Conservation (phyloP, 768 basidiomycete species). For the Russula lepida region DNA sequence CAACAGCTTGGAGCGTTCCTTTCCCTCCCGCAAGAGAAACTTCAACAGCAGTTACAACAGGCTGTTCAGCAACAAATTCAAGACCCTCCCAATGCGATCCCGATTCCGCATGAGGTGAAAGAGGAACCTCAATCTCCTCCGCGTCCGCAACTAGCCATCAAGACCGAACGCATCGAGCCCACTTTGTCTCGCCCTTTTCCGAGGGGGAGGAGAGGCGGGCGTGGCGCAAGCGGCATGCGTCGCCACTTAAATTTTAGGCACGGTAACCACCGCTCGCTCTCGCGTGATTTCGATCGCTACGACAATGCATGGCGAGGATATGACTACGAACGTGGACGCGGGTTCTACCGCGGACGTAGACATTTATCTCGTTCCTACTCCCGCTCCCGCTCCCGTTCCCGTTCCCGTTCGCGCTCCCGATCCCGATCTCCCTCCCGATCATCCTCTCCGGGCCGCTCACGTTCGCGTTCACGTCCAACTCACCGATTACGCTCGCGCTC, state of each 20-base stretch:
- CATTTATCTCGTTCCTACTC: neutral
- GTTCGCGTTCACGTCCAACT: neutral
- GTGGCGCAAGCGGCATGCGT: neutral
- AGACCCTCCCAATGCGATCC: neutral
- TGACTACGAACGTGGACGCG: neutral
- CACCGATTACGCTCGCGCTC: neutral
- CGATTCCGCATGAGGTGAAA: neutral
- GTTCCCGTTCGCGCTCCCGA: neutral
- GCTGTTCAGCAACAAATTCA: neutral
- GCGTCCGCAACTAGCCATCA: neutral
- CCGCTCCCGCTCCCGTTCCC: neutral
- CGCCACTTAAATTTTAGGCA: neutral
- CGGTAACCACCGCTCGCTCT: neutral
- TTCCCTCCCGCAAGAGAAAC: neutral
- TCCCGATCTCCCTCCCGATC: neutral
- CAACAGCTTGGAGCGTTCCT: slow-evolving; percentile 1
- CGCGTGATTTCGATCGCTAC: neutral
- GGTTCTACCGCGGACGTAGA: neutral
- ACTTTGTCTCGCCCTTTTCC: neutral
- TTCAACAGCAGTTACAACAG: neutral
- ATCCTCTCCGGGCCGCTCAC: neutral
- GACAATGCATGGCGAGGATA: neutral
- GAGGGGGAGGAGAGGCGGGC: neutral
- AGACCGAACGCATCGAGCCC: neutral
- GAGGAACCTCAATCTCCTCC: neutral